Evolutionary conservation across 768 basidiomycete genomes (phyloP).

Genomic region (Suillus spraguei): DNA sequence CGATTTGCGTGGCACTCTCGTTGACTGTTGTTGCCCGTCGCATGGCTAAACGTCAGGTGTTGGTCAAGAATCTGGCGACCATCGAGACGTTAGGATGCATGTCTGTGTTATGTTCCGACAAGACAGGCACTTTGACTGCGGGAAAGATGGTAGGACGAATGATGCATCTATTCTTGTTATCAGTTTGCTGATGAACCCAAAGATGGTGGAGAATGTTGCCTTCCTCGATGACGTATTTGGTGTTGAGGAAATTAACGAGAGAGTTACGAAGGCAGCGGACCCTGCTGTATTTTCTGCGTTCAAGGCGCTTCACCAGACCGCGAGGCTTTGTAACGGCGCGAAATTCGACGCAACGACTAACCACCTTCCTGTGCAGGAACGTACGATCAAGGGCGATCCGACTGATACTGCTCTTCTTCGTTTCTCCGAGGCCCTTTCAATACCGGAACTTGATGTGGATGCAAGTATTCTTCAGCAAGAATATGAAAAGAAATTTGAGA

Average conservation of each 20-base stretch:
- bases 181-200: background rate
- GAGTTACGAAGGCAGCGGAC: constrained; percentile 13
- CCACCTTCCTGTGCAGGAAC: constrained; percentile 16
- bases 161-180: background rate
- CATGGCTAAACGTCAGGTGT: constrained; percentile 53
- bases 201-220: constrained; percentile 36
- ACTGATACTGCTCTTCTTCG: constrained; percentile 51
- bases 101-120: constrained; percentile 55
- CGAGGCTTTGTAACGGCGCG: constrained; percentile 53
- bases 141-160: constrained; percentile 37
- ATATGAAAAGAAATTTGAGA: constrained; percentile 20
- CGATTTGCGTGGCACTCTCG: constrained; percentile 57
- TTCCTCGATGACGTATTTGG: constrained; percentile 27
- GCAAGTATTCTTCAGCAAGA: constrained; percentile 6
- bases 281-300: constrained; percentile 20
- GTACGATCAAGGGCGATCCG: constrained; percentile 39
- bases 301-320: constrained; percentile 33
- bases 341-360: constrained; percentile 36
- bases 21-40: constrained; percentile 46
- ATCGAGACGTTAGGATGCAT: constrained; percentile 70
- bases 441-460: constrained; percentile 14
- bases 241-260: constrained; percentile 18
- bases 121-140: constrained; percentile 61
- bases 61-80: constrained; percentile 59
- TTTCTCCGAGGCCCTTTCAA: constrained; percentile 33